Evolutionary conservation across 2,329 filamentous ascomycete species (phyloP).

Genomic region (Albophoma yamanashiensis): DNA sequence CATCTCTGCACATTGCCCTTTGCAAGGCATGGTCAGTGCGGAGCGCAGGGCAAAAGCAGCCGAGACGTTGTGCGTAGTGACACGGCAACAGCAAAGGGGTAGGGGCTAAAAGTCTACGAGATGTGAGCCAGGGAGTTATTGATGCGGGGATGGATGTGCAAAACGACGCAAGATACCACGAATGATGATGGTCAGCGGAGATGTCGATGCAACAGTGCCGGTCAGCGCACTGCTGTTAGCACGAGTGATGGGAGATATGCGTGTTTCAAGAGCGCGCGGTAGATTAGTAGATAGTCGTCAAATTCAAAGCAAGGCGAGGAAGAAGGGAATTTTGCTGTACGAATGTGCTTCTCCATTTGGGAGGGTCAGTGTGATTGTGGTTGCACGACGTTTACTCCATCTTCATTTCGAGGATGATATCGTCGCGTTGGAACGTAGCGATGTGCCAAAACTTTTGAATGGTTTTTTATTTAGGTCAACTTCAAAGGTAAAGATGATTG

Average conservation of each 20-base stretch:
- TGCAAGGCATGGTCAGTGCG: slow-evolving; percentile 8
- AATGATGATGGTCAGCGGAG: neutral
- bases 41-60: neutral
- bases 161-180: neutral
- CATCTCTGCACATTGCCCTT: slow-evolving; percentile 5
- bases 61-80: neutral
- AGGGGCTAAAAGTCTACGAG: neutral
- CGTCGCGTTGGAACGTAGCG: too few relatives aligned
- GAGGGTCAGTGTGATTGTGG: too few relatives aligned
- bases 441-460: neutral
- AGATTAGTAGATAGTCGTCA: neutral
- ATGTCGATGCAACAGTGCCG: neutral
- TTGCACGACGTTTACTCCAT: too few relatives aligned
- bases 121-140: neutral
- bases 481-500: neutral
- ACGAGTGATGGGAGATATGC: neutral
- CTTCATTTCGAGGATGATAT: neutral
- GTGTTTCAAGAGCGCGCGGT: neutral
- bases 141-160: neutral
- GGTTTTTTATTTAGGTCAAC: neutral
- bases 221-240: neutral
- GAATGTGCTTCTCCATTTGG: neutral
- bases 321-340: neutral
- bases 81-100: neutral
- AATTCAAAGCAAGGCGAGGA: neutral